These are phyloP conservation scores for Ramalina intermedia DNA, from an alignment of 495 filamentous ascomycete species.

Conservation along the genomic window DNA sequence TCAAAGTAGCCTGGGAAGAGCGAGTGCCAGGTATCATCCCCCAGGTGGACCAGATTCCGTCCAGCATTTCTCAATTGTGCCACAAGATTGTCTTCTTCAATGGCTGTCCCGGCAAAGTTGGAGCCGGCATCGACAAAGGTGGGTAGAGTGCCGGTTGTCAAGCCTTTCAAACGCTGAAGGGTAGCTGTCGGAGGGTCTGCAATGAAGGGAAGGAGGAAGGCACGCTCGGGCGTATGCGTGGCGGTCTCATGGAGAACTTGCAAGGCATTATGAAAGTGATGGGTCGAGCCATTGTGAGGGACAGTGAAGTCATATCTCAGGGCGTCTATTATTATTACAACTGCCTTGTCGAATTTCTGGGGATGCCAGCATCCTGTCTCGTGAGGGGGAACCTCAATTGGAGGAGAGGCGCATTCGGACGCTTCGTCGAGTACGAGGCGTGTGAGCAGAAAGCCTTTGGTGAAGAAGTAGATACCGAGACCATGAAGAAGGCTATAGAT, in stretches of 20 bases:
- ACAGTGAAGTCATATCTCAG: conserved; percentile 94
- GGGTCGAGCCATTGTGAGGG: conserved; percentile 46
- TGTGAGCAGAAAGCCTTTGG: conserved; percentile 91
- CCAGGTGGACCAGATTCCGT: conserved; percentile 79
- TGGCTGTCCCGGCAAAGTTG: conserved; percentile 92
- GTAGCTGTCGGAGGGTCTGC: conserved; percentile 93
- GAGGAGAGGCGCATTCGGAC: conserved; percentile 64
- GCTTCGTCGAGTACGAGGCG: conserved; percentile 78
- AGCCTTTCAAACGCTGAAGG: conserved; percentile 77
- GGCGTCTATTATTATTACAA: conserved; percentile 86
- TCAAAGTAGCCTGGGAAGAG: conserved; percentile 90
- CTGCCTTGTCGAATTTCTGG: conserved; percentile 78
- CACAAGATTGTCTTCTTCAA: conserved; percentile 91
- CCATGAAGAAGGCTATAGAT: conserved; percentile 51
- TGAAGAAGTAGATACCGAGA: conserved; percentile 80
- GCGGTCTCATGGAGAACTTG: conserved; percentile 75
- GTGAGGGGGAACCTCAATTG: conserved; percentile 42
- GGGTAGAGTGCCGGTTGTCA: conserved; percentile 89
- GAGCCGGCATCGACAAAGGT: conserved; percentile 89
- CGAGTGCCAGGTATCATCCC: conserved; percentile 91
- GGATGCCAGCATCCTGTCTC: conserved; percentile 85
- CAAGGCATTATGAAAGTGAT: conserved; percentile 76
- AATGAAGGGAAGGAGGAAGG: conserved; percentile 88
- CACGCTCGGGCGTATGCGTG: conserved; percentile 54
- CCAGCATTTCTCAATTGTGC: conserved; percentile 67